Evolutionary conservation across 106 monocot species (phyloP), one percentile per base, ranked within the genome.

Genomic region (Dioscorea dumetorum): DNA sequence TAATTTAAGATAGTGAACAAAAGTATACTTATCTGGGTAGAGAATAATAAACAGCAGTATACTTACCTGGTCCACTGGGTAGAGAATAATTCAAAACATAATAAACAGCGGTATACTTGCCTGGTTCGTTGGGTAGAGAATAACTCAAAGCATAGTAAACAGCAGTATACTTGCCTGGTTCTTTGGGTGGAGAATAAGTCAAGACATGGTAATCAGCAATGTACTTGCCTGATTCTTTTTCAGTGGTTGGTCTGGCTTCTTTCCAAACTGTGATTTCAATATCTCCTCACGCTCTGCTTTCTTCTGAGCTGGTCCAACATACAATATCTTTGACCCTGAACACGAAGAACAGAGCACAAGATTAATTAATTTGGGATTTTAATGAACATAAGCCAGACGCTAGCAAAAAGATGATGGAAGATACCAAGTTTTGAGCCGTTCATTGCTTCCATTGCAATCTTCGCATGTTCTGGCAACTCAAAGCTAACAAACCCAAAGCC

Each of bases 401-500:
- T 21, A 53, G 12, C 19, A 56, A 32, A 50, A 18, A 33, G 24
- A 41, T 8, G 41, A 6, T 41, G 16, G 3, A 52, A 32, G 10
- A 56, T 80, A 90, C 87, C 87, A 54, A 87, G 63, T 32, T 58
- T 64, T 12, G 69, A 48, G 28, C 76, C 81, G 65, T 88, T 82
- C 81, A 85, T 72, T 12, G 69, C 53, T 2, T 74, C 67, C 51
- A 85, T 77, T 10, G 87, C 91, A 14, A 62, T 80, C 50, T 68
- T 75, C 21, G 91, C 84, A 23, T 84, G 33, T 32, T 84, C 79
- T 1, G 51, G 32, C 0, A 18, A 60, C 68, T 76, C 69, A 60
- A 91, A 87, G 34, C 54, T 69, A 58, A 91, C 84, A 67, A 87
- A 87, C n/a, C 91, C 87, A 58, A 87, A 91, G 4, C 87, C 87